phyloP scores from a whole-genome alignment of 441 rosid species.

The Hypseocharis bilobata region DNA sequence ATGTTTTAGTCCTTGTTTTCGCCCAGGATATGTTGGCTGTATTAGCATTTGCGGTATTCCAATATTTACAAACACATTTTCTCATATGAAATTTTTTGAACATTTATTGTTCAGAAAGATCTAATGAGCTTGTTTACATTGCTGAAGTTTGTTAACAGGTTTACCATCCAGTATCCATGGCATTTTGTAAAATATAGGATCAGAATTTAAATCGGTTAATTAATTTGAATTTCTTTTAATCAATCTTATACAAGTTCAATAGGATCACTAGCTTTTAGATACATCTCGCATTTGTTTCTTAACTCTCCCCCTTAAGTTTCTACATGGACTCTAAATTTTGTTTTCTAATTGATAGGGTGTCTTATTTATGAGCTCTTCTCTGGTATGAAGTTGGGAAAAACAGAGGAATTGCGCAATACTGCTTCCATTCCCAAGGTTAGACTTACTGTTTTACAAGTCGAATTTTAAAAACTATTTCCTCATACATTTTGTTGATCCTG shows the following conservation, averaged over 20 bases:
- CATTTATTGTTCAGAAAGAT: not conserved
- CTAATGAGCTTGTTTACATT: not conserved
- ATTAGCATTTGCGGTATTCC: not conserved
- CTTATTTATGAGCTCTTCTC: slow-evolving; percentile 90
- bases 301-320: not conserved
- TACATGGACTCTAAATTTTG: not conserved
- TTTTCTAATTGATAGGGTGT: slow-evolving; percentile 50
- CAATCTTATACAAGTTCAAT: too few relatives aligned
- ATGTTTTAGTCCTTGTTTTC: slow-evolving; percentile 3
- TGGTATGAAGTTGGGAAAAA: slow-evolving; percentile 67
- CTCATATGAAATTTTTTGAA: not conserved
- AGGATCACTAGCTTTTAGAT: not conserved
- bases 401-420: slow-evolving; percentile 91
- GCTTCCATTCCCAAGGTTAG: slow-evolving; percentile 90
- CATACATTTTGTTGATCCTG: slow-evolving; percentile 2
- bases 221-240: too few relatives aligned
- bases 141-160: not conserved
- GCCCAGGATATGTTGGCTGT: not conserved
- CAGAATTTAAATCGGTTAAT: too few relatives aligned
- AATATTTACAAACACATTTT: slow-evolving; percentile 3
- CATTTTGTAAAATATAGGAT: not conserved
- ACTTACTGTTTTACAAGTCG: slow-evolving; percentile 10
- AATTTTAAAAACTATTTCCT: not conserved
- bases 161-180: not conserved
- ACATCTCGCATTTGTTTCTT: not conserved